Conservation (phyloP, 345 rosid genomes). For the Aquilaria sinensis region DNA sequence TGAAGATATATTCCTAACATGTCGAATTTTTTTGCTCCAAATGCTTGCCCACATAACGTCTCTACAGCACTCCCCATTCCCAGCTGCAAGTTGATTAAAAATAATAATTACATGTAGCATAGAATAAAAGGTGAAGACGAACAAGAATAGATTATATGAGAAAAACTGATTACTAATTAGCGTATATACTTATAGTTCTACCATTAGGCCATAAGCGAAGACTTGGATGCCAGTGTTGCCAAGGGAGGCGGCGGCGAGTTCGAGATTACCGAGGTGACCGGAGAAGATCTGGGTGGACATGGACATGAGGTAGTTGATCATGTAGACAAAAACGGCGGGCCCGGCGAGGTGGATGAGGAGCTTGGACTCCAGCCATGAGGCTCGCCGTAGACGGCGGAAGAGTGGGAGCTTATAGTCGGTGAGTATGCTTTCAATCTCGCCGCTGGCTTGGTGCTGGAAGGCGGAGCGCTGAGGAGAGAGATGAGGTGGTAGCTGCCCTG, state of each 20-base stretch:
- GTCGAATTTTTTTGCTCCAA: slow-evolving; percentile 40
- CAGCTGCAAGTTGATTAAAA: slow-evolving; percentile 9
- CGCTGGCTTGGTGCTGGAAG: slow-evolving; percentile 9
- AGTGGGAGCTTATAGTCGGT: slow-evolving; percentile 14
- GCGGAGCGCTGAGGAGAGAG: neutral
- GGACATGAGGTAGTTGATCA: slow-evolving; percentile 42
- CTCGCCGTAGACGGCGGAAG: slow-evolving; percentile 16
- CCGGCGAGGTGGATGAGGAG: slow-evolving; percentile 38
- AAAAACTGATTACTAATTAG: neutral
- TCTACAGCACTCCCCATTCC: slow-evolving; percentile 66
- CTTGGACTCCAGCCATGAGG: slow-evolving; percentile 36
- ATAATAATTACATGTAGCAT: neutral
- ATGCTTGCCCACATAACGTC: slow-evolving; percentile 64
- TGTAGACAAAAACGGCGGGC: slow-evolving; percentile 40
- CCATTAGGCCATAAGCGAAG: slow-evolving; percentile 46
- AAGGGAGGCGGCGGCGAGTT: slow-evolving; percentile 52
- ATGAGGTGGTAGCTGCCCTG: neutral
- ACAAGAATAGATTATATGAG: neutral
- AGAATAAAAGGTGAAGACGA: neutral
- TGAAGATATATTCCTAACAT: slow-evolving; percentile 53
- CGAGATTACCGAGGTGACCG: slow-evolving; percentile 52
- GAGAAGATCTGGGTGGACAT: slow-evolving; percentile 50
- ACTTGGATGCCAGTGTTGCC: slow-evolving; percentile 53
- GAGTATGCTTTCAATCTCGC: slow-evolving; percentile 24
- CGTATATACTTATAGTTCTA: neutral